Base-by-base conservation (phyloP, 352 stramenopile genomes). In the Phytophthora ramorum region DNA sequence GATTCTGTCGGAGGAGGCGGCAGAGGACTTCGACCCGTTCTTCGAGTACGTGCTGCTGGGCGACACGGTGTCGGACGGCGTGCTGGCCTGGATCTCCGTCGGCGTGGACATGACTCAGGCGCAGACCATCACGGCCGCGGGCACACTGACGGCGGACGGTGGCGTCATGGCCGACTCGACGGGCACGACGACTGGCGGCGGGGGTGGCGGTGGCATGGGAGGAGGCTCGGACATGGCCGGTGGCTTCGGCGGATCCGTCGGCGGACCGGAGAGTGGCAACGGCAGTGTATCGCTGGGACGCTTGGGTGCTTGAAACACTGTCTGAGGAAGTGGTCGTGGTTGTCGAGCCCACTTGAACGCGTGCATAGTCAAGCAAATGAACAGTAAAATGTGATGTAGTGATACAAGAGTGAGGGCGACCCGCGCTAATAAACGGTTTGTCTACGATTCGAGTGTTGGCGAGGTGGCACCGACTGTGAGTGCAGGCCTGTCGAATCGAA, bases 21-120 rank as follows among this genome's bases (percentile, higher is more conserved):
- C 55, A 0, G 24, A 60, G 8, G 61, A 60, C 22, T 79, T 73
- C 20, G 61, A 76, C 38, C 71, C 71, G 3, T 32, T 79, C 3
- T 49, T 76, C 17, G 43, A 73, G 55, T 76, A 76, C 48, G 59
- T 67, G 50, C n/a, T 55, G 8, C 50, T 79, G 47, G 71, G 71
- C 38, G 66, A 72, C 44, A 53, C n/a, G 14, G 44, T 75, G 24
- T 26, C 48, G 17, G 70, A 78, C 44, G 70, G 70, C 24, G 49
- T 78, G 14, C 55, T 81, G 54, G 64, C 73, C 22, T 81, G 73
- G 73, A 70, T 81, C 63, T 32, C 26, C 4, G 26, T 32, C 2
- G 26, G 26, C 26, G 26, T 32, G 4, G 26, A 32, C 26, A 32
- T 68, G 60, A 67, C 56, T 14, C 17, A 34, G 1, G 48, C 66